phyloP scores from a whole-genome alignment of 2,329 filamentous ascomycete species.

The Dothistroma pini region DNA sequence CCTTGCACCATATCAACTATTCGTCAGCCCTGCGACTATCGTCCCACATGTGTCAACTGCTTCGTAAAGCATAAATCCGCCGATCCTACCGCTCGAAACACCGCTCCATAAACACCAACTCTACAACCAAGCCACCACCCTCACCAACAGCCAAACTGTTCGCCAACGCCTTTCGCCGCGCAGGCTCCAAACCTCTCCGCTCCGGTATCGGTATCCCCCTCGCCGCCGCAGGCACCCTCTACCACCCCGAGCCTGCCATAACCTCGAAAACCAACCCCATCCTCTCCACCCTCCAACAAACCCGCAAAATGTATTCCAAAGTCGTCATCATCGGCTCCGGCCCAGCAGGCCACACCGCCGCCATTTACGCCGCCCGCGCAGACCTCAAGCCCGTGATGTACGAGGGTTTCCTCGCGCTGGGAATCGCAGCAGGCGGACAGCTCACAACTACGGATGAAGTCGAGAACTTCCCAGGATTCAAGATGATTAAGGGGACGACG shows the following conservation, averaged over 20 bases:
- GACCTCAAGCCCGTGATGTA: slow-evolving; percentile 94
- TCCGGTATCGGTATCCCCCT: slow-evolving; percentile 70
- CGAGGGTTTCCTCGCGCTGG: slow-evolving; percentile 96
- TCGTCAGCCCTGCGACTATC: neutral
- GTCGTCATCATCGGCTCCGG: slow-evolving; percentile 79
- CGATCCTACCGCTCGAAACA: neutral
- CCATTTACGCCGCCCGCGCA: slow-evolving; percentile 91
- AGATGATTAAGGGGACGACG: slow-evolving; percentile 78
- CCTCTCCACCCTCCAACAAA: slow-evolving; percentile 27
- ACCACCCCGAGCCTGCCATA: slow-evolving; percentile 38
- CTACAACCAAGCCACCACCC: neutral
- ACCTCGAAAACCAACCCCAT: slow-evolving; percentile 31
- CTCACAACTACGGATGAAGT: slow-evolving; percentile 97
- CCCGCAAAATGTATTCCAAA: slow-evolving; percentile 80
- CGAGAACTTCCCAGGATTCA: slow-evolving; percentile 97
- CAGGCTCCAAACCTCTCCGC: slow-evolving; percentile 59
- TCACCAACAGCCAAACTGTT: slow-evolving; percentile 70
- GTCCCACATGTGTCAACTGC: neutral
- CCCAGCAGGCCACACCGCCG: slow-evolving; percentile 94
- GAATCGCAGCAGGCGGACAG: slow-evolving; percentile 92
- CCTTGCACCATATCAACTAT: neutral
- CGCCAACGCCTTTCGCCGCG: slow-evolving; percentile 73
- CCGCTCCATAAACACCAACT: neutral
- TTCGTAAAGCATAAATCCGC: neutral
- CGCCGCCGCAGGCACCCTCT: slow-evolving; percentile 65